phyloP scores from a whole-genome alignment of 805 yeast species.

The Zygosaccharomyces kombuchaensis region DNA sequence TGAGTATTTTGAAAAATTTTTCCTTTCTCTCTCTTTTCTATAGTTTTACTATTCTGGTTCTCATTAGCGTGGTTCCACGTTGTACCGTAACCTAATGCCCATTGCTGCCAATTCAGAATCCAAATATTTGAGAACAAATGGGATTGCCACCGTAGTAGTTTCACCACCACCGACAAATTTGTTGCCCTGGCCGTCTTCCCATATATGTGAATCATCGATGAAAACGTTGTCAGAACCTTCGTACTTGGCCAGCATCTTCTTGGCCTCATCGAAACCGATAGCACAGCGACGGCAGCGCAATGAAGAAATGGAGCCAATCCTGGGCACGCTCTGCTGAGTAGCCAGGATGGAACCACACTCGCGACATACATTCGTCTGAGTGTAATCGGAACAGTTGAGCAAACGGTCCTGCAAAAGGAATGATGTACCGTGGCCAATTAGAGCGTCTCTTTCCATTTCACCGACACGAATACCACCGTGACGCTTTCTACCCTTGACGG shows the following conservation, averaged over 20 bases:
- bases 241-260: constrained; percentile 37
- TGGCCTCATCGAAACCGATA: constrained; percentile 54
- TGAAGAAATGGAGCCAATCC: constrained; percentile 75
- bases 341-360: constrained; percentile 89
- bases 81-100: constrained; percentile 93
- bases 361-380: constrained; percentile 86
- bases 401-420: constrained; percentile 91
- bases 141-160: constrained; percentile 94
- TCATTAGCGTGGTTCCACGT: constrained; percentile 56
- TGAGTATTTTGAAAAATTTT: neutral
- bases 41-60: neutral
- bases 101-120: constrained; percentile 95
- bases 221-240: constrained; percentile 37
- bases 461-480: constrained; percentile 99
- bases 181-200: constrained; percentile 98
- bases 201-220: constrained; percentile 66
- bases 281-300: constrained; percentile 93
- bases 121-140: constrained; percentile 90
- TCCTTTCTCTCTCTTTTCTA: neutral
- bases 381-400: constrained; percentile 91
- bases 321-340: constrained; percentile 86
- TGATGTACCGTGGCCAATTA: constrained; percentile 97
- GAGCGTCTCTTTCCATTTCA: constrained; percentile 99
- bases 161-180: constrained; percentile 87
- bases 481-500: constrained; percentile 98